Evolutionary conservation across 148 eudicot genomes (phyloP).

Genomic region (Vaccinium macrocarpon): DNA sequence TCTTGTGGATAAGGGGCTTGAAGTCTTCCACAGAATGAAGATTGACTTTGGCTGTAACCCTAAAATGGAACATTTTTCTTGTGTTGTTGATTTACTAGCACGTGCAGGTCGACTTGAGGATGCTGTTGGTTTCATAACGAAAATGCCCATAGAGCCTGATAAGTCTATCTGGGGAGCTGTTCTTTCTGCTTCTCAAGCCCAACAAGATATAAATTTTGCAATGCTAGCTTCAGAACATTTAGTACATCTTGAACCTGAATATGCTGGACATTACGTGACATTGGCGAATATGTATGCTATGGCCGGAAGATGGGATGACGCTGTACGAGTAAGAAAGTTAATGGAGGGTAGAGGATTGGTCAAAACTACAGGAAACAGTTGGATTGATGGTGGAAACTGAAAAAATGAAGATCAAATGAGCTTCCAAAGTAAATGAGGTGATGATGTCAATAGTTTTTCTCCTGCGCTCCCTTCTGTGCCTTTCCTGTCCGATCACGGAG

Average conservation of each 20-base stretch:
- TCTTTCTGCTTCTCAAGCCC: constrained; percentile 42
- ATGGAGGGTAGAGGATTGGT: constrained; percentile 51
- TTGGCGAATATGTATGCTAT: constrained; percentile 43
- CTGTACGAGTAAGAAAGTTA: constrained; percentile 31
- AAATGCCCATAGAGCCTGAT: constrained; percentile 40
- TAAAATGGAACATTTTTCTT: constrained; percentile 47
- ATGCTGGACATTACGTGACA: constrained; percentile 57
- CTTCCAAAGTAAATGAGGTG: background rate
- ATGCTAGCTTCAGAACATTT: constrained; percentile 44
- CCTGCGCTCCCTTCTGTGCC: too few relatives aligned
- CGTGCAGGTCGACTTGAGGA: constrained; percentile 56
- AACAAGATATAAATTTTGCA: constrained; percentile 33
- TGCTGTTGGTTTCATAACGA: constrained; percentile 32
- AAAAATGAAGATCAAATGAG: background rate
- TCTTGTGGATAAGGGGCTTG: constrained; percentile 41
- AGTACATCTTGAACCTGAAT: constrained; percentile 45
- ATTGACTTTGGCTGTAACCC: constrained; percentile 30
- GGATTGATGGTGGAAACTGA: constrained; percentile 29
- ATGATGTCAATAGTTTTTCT: background rate
- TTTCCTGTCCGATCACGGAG: too few relatives aligned
- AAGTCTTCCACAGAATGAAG: constrained; percentile 34
- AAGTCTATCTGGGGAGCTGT: constrained; percentile 55
- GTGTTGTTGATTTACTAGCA: constrained; percentile 55
- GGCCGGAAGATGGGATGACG: constrained; percentile 53
- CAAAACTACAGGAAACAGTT: constrained; percentile 45